phyloP scores from a whole-genome alignment of 225 moss, liverwort and hornwort genomes.

The Pseudoscleropodium purum region DNA sequence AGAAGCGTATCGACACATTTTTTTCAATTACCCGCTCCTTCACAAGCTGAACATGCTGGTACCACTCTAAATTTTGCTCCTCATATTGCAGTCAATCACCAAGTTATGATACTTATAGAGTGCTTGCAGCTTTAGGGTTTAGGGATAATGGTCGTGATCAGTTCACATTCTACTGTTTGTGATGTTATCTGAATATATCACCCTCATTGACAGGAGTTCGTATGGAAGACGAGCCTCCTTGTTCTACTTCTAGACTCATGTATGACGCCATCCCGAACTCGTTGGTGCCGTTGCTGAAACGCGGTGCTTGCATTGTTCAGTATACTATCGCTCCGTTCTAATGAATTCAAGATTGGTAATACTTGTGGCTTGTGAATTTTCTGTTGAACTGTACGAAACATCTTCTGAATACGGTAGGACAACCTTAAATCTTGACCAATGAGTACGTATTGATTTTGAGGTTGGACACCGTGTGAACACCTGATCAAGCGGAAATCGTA shows the following conservation, averaged over 20 bases:
- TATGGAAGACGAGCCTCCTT: conserved; percentile 65
- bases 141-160: neutral
- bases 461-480: neutral
- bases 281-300: neutral
- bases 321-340: neutral
- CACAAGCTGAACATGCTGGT: conserved; percentile 75
- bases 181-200: neutral
- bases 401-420: neutral
- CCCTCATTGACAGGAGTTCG: conserved; percentile 48
- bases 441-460: neutral
- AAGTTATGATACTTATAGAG: neutral
- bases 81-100: neutral
- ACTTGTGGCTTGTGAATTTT: neutral
- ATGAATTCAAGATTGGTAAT: neutral
- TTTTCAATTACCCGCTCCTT: conserved; percentile 82
- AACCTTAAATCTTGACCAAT: neutral
- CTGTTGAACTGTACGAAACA: neutral
- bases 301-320: neutral
- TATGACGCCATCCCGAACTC: conserved; percentile 19
- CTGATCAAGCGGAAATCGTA: neutral
- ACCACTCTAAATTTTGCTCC: neutral
- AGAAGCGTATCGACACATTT: conserved; percentile 76
- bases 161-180: neutral
- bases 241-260: conserved; percentile 77
- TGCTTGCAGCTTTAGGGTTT: neutral